These are phyloP conservation scores for Penicillium diatomitis DNA, from an alignment of 495 filamentous ascomycete genomes.

Conservation along the genomic window DNA sequence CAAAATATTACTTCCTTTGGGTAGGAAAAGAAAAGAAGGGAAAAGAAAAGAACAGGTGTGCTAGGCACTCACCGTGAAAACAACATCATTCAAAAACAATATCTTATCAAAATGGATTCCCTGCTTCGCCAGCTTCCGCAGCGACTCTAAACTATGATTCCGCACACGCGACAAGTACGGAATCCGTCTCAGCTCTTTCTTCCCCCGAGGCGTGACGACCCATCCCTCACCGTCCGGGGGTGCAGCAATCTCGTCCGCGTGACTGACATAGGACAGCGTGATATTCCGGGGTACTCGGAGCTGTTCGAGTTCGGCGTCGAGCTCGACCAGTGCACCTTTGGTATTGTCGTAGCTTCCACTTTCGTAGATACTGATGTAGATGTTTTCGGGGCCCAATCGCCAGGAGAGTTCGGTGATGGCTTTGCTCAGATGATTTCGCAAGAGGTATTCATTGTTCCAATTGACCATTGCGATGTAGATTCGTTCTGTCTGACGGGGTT, in stretches of 20 bases:
- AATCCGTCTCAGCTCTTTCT: conserved; percentile 53
- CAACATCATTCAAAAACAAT: conserved; percentile 68
- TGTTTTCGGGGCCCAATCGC: conserved; percentile 52
- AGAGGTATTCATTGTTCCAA: conserved; percentile 60
- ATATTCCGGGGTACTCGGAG: conserved; percentile 46
- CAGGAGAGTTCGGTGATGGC: conserved; percentile 48
- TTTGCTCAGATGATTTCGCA: conserved; percentile 53
- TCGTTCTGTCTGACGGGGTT: conserved; percentile 24
- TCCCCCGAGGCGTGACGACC: conserved; percentile 42
- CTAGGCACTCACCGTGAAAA: conserved; percentile 49
- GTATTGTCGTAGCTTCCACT: conserved; percentile 64
- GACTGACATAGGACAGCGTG: conserved; percentile 42
- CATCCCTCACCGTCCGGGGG: conserved; percentile 41
- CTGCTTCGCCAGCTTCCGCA: conserved; percentile 32
- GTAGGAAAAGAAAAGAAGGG: too few species aligned
- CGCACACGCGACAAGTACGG: conserved; percentile 57
- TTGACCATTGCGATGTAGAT: conserved; percentile 61
- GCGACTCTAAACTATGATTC: conserved; percentile 45
- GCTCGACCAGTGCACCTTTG: conserved; percentile 52
- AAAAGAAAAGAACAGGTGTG: background rate
- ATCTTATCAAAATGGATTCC: conserved; percentile 57
- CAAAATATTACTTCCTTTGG: too few species aligned
- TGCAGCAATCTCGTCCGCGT: conserved; percentile 41
- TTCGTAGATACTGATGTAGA: conserved; percentile 63
- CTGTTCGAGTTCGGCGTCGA: conserved; percentile 46